Evolutionary conservation across 768 basidiomycete genomes (phyloP).

Genomic region (Boletus huronensis): DNA sequence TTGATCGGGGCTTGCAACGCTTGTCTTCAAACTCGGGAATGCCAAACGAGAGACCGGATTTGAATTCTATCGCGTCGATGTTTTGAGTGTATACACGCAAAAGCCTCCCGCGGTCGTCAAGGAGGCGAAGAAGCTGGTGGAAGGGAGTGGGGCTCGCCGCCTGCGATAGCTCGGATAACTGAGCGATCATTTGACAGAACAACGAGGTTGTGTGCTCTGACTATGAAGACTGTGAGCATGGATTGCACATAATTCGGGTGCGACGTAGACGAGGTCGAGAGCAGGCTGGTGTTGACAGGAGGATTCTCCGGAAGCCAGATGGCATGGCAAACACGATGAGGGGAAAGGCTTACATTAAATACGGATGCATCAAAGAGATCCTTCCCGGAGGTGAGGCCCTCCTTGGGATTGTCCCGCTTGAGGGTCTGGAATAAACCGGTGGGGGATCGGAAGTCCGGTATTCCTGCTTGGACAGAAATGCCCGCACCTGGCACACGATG

Average conservation of each 20-base stretch:
- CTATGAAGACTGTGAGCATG: slow-evolving; percentile 38
- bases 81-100: slow-evolving; percentile 92
- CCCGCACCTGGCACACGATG: slow-evolving; percentile 62
- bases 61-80: slow-evolving; percentile 84
- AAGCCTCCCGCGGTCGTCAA: slow-evolving; percentile 74
- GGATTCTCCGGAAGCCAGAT: background rate
- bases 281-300: background rate
- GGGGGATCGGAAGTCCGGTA: slow-evolving; percentile 85
- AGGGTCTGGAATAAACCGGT: slow-evolving; percentile 77
- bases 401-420: slow-evolving; percentile 74
- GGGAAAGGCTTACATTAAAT: slow-evolving; percentile 59
- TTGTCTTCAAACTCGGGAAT: slow-evolving; percentile 65
- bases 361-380: slow-evolving; percentile 91
- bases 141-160: slow-evolving; percentile 77
- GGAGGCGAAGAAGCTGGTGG: slow-evolving; percentile 66
- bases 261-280: background rate
- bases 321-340: slow-evolving; percentile 2
- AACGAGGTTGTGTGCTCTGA: slow-evolving; percentile 70
- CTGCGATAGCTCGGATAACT: slow-evolving; percentile 68
- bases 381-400: slow-evolving; percentile 68
- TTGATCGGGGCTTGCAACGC: slow-evolving; percentile 51
- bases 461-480: slow-evolving; percentile 82
- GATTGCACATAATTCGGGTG: background rate
- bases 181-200: slow-evolving; percentile 89
- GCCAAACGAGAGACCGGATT: slow-evolving; percentile 86